phyloP scores from a whole-genome alignment of 768 basidiomycete genomes.

The Suillus hirtellus region DNA sequence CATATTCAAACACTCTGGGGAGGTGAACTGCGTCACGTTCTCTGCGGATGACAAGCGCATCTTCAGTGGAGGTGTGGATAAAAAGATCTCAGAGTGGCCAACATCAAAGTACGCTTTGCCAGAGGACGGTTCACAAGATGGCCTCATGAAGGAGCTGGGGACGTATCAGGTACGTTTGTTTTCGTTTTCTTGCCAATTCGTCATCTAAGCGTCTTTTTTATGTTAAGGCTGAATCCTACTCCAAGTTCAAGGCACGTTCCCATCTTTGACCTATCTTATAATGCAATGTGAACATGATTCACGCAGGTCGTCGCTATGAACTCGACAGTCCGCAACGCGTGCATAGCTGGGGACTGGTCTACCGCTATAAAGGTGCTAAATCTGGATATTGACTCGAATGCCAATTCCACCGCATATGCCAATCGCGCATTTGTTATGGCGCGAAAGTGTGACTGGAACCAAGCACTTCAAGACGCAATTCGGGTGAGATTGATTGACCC shows the following conservation, averaged over 20 bases:
- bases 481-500: not conserved
- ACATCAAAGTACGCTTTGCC: not conserved
- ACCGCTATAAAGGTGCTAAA: not conserved
- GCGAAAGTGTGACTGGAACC: not conserved
- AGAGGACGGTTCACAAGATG: not conserved
- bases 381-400: not conserved
- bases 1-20: not conserved
- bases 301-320: not conserved
- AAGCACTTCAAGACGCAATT: not conserved
- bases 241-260: not conserved
- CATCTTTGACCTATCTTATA: not conserved
- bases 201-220: not conserved
- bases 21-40: not conserved
- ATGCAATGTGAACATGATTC: not conserved
- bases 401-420: not conserved
- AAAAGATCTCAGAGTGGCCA: not conserved
- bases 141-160: not conserved
- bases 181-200: not conserved
- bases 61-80: not conserved
- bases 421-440: not conserved
- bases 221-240: not conserved
- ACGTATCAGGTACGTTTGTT: not conserved
- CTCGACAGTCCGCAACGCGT: not conserved
- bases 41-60: not conserved
- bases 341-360: not conserved